Base-by-base conservation (phyloP, 306 rosid genomes). In the Glycine soja region DNA sequence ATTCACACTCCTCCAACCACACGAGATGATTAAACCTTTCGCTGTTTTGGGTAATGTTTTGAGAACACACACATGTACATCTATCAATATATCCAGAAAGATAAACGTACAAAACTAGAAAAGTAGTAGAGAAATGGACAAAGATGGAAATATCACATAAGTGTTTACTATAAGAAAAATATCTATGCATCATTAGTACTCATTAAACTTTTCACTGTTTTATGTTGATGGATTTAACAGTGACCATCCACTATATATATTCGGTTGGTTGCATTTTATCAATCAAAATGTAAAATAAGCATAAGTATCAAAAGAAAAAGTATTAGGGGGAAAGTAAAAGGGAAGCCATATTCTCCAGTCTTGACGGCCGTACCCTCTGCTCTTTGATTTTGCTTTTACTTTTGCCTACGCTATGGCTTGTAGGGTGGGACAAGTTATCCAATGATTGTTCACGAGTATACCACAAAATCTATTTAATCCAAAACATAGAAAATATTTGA, bases 301-400 rank as follows among this genome's bases (percentile, higher is more conserved):
- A n/a, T n/a, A n/a, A n/a, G 59, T 16, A 57, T 30, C 3, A 50
- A 70, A 77, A 48, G 66, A 53, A 75, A 18, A 32, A 34, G 38
- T 52, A 10, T 24, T 24, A 24, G 30, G 30, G 24, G 30, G 42
- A 61, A 70, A 34, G 36, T 11, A 51, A 77, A 74, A 76, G 62
- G 36, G 42, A 34, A 77, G 9, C 74, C 59, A 72, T 36, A 46
- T 78, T 83, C 64, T 66, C 56, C 7, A 11, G 40, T 58, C 32
- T 59, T 70, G 15, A 12, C 10, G 43, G 3, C 77, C 62, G 77
- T 58, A 70, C 77, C 43, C 7, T 56, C 58, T 58, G 66, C 19
- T 65, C 52, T 72, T 78, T 78, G 75, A 72, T 77, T 66, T 78
- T 78, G 80, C 82, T 66, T 56, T 64, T 61, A 48, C 86, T 83